Percentiles rank a stretch among this genome's conserved stretches.
These are phyloP conservation scores for Aureobasidium vineae DNA, from an alignment of 2,329 filamentous ascomycete species.

Conservation along the genomic window DNA sequence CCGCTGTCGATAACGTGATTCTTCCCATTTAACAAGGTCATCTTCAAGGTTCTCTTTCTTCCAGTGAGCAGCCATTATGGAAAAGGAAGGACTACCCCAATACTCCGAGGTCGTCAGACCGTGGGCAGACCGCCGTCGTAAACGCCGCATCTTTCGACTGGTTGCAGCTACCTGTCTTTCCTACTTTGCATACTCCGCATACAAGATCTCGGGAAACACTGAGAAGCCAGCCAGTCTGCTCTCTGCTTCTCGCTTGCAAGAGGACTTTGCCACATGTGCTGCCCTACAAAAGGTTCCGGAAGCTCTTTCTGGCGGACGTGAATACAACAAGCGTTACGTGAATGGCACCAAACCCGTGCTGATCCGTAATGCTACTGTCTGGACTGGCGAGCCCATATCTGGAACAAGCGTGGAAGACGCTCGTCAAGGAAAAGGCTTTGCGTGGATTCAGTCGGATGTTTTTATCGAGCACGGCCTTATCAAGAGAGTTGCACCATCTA, in stretches of 20 bases:
- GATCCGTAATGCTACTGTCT: slow-evolving; percentile 65
- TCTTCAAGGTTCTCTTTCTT: neutral
- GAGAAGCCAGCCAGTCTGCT: slow-evolving; percentile 37
- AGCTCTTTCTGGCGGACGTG: slow-evolving; percentile 57
- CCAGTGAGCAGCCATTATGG: slow-evolving; percentile 1
- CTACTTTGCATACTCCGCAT: slow-evolving; percentile 24
- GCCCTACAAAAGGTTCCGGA: slow-evolving; percentile 55
- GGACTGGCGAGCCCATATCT: slow-evolving; percentile 60
- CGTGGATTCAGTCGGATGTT: slow-evolving; percentile 61
- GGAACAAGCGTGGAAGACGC: slow-evolving; percentile 57
- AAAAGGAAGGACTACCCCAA: slow-evolving; percentile 24
- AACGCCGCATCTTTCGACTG: slow-evolving; percentile 21
- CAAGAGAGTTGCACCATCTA: slow-evolving; percentile 50
- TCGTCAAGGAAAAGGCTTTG: slow-evolving; percentile 58
- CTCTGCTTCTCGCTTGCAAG: slow-evolving; percentile 54
- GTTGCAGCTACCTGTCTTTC: slow-evolving; percentile 21
- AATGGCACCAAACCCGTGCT: slow-evolving; percentile 59
- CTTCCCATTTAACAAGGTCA: neutral
- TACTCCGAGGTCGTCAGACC: slow-evolving; percentile 24
- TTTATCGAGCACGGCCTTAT: slow-evolving; percentile 62
- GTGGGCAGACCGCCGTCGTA: slow-evolving; percentile 16
- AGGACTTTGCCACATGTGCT: slow-evolving; percentile 57
- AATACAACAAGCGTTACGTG: slow-evolving; percentile 60
- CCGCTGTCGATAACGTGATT: slow-evolving; percentile 16
- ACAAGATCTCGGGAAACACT: slow-evolving; percentile 23